phyloP scores from a whole-genome alignment of 345 rosid genomes.

The Passiflora organensis region DNA sequence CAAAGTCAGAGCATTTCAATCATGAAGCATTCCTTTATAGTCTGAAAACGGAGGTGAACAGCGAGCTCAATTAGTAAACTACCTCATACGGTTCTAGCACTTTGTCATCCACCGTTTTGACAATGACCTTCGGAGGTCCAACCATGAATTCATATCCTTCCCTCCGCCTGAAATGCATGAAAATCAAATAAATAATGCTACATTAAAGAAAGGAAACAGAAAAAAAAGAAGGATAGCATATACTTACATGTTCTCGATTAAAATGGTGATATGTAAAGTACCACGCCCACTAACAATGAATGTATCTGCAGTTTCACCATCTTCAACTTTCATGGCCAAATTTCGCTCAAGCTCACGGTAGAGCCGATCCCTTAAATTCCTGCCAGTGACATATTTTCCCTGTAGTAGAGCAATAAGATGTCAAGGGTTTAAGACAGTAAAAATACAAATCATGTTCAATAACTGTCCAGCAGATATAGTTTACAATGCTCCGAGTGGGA shows the following conservation, averaged over 20 bases:
- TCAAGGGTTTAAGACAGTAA: neutral
- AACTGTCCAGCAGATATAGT: neutral
- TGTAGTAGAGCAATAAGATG: constrained; percentile 23
- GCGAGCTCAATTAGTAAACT: constrained; percentile 19
- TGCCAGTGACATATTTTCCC: constrained; percentile 96
- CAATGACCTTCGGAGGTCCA: constrained; percentile 96
- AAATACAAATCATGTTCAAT: neutral
- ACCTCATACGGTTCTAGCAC: constrained; percentile 90
- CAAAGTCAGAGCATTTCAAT: neutral
- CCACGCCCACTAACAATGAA: constrained; percentile 95
- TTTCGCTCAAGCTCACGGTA: constrained; percentile 90
- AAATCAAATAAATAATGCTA: constrained; percentile 13
- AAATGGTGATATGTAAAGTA: constrained; percentile 89
- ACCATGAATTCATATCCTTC: constrained; percentile 99
- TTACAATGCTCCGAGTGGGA: neutral
- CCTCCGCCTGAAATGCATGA: constrained; percentile 70
- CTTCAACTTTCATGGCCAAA: constrained; percentile 97
- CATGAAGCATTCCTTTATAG: constrained; percentile 2
- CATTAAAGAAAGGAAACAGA: constrained; percentile 12
- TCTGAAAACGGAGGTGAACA: neutral
- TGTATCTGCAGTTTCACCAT: constrained; percentile 95
- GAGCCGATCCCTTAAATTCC: constrained; percentile 90
- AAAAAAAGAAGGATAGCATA: constrained; percentile 20
- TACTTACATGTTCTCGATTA: constrained; percentile 87
- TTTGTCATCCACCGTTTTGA: constrained; percentile 68